Percentiles rank a stretch among this genome's conserved stretches.
phyloP scores from a whole-genome alignment of 345 rosid species.

The Mercurialis annua region DNA sequence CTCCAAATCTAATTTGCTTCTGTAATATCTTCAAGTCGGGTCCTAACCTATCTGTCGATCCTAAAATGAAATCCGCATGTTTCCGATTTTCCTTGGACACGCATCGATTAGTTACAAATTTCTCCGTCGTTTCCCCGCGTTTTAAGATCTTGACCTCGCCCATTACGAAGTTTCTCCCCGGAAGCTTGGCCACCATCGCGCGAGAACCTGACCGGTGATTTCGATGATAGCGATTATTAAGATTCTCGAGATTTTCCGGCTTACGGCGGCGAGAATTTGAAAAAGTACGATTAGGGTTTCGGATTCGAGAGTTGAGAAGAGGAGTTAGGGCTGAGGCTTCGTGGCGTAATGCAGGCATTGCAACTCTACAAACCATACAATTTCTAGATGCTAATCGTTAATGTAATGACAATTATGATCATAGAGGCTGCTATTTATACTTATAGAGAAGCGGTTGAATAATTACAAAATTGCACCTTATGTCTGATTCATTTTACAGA shows the following conservation, averaged over 20 bases:
- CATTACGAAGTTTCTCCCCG: conserved; percentile 40
- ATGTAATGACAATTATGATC: too few species aligned
- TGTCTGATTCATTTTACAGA: not conserved
- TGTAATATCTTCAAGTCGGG: conserved; percentile 45
- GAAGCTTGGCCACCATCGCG: conserved; percentile 29
- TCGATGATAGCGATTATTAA: not conserved
- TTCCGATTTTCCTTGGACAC: not conserved
- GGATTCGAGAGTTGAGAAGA: not conserved
- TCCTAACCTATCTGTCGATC: conserved; percentile 46
- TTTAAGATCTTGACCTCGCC: conserved; percentile 62
- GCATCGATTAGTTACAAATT: not conserved
- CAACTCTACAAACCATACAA: not conserved
- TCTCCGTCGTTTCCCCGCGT: conserved; percentile 49
- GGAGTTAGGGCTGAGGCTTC: conserved; percentile 23
- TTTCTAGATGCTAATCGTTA: too few species aligned
- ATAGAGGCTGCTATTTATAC: not conserved
- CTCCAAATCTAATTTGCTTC: conserved; percentile 34
- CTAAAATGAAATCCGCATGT: conserved; percentile 31
- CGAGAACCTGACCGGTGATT: not conserved
- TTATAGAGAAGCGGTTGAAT: not conserved
- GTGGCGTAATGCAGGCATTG: not conserved
- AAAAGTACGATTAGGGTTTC: conserved; percentile 5
- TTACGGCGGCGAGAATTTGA: conserved; percentile 32
- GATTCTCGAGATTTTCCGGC: not conserved
- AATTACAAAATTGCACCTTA: not conserved